Evolutionary conservation across 2,329 filamentous ascomycete genomes (phyloP).

Genomic region (Penicillium palitans): DNA sequence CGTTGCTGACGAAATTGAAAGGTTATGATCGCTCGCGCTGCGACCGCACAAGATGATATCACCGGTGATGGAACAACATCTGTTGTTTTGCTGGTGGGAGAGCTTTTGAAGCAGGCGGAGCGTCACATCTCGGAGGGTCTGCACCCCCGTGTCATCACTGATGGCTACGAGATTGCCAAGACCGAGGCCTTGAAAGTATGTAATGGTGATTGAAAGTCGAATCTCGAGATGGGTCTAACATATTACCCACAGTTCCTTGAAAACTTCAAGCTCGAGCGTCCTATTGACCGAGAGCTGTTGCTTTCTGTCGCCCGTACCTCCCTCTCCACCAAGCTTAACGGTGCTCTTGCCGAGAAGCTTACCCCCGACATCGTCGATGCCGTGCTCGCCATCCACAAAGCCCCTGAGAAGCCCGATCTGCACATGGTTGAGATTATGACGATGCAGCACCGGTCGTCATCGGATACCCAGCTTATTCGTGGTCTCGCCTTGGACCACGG

Average conservation of each 20-base stretch:
- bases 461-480: slow-evolving; percentile 93
- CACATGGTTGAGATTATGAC: slow-evolving; percentile 99
- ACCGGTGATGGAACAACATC: slow-evolving; percentile 97
- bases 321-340: slow-evolving; percentile 91
- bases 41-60: slow-evolving; percentile 97
- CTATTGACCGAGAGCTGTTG: slow-evolving; percentile 90
- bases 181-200: slow-evolving; percentile 79
- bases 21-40: slow-evolving; percentile 74
- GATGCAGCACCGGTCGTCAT: slow-evolving; percentile 96
- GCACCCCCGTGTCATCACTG: slow-evolving; percentile 93
- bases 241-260: slow-evolving; percentile 72
- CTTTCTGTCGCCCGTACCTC: slow-evolving; percentile 92
- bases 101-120: slow-evolving; percentile 96
- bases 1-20: slow-evolving; percentile 31
- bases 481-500: slow-evolving; percentile 93
- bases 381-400: slow-evolving; percentile 88
- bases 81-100: slow-evolving; percentile 90
- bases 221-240: slow-evolving; percentile 17
- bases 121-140: slow-evolving; percentile 95
- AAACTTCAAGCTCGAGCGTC: slow-evolving; percentile 81
- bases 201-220: not conserved
- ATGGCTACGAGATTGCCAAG: slow-evolving; percentile 97
- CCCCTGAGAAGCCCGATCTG: slow-evolving; percentile 87
- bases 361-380: slow-evolving; percentile 96
- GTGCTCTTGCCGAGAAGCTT: slow-evolving; percentile 81